Percentiles rank a stretch among this genome's conserved stretches.
These are phyloP conservation scores for Prinsepia uniflora DNA, from an alignment of 306 rosid species.

Conservation along the genomic window DNA sequence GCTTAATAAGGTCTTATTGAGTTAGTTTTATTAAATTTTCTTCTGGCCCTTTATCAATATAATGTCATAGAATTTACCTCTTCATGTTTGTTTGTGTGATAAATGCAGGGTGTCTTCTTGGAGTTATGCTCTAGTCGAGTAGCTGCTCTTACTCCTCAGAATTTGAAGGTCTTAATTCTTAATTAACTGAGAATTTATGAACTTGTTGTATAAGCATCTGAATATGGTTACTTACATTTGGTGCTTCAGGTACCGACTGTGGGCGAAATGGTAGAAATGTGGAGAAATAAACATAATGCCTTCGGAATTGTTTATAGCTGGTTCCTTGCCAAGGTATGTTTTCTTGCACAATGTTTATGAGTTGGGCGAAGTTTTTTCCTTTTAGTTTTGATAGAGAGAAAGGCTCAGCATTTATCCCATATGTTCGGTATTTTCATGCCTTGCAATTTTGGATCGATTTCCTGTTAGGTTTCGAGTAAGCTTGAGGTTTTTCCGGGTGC, in stretches of 20 bases:
- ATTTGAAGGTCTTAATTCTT: slow-evolving; percentile 50
- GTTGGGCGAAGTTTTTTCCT: not conserved
- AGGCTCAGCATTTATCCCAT: not conserved
- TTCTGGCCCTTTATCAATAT: too few species aligned
- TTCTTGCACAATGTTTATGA: slow-evolving; percentile 5
- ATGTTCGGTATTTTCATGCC: not conserved
- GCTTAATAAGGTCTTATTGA: not conserved
- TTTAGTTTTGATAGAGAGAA: not conserved
- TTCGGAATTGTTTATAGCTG: slow-evolving; percentile 83
- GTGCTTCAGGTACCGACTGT: slow-evolving; percentile 70
- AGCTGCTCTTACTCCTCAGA: slow-evolving; percentile 69
- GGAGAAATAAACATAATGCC: slow-evolving; percentile 78
- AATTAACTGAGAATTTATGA: too few species aligned
- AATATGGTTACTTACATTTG: slow-evolving; percentile 6
- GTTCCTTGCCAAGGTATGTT: slow-evolving; percentile 93
- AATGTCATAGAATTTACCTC: not conserved
- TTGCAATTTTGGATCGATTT: slow-evolving; percentile 9
- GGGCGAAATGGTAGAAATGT: slow-evolving; percentile 71
- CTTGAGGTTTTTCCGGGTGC: slow-evolving; percentile 91
- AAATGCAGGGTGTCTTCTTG: slow-evolving; percentile 77
- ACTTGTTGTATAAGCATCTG: too few species aligned
- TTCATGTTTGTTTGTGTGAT: slow-evolving; percentile 5
- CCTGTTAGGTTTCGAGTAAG: slow-evolving; percentile 70
- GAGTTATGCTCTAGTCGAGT: slow-evolving; percentile 86
- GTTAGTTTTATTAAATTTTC: not conserved